Percentiles rank a stretch among this genome's conserved stretches.
phyloP scores from a whole-genome alignment of 2,329 filamentous ascomycete genomes.

The Botrytis galanthina region DNA sequence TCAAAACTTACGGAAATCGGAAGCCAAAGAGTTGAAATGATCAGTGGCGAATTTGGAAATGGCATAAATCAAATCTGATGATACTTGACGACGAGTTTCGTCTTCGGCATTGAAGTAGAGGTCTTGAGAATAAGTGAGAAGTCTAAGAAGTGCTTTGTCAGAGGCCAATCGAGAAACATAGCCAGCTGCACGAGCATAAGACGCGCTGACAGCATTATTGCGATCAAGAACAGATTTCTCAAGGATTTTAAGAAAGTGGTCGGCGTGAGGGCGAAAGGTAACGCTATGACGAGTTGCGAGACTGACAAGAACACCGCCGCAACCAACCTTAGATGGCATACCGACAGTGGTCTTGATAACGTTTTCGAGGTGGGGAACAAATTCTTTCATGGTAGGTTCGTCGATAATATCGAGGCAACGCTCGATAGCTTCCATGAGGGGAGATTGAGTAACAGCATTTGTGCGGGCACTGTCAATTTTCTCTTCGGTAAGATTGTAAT shows the following conservation, averaged over 20 bases:
- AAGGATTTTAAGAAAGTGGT: constrained; percentile 72
- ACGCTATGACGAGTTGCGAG: constrained; percentile 77
- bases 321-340: constrained; percentile 91
- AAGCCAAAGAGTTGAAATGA: constrained; percentile 75
- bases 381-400: constrained; percentile 68
- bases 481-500: constrained; percentile 81
- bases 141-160: constrained; percentile 49
- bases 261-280: constrained; percentile 72
- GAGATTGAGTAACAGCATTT: constrained; percentile 77
- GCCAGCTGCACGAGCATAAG: constrained; percentile 81
- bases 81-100: constrained; percentile 67
- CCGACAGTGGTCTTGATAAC: constrained; percentile 85
- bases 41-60: constrained; percentile 87
- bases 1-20: constrained; percentile 48
- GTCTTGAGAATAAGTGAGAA: constrained; percentile 55
- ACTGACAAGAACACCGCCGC: constrained; percentile 78
- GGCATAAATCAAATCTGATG: constrained; percentile 79
- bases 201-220: constrained; percentile 89
- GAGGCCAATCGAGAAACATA: constrained; percentile 69
- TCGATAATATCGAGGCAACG: constrained; percentile 83
- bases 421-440: constrained; percentile 89
- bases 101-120: constrained; percentile 84
- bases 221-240: constrained; percentile 82
- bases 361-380: constrained; percentile 70
- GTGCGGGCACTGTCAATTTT: constrained; percentile 87